Base-by-base conservation (phyloP, 2,329 filamentous ascomycete species). In the Metarhizium robertsii region DNA sequence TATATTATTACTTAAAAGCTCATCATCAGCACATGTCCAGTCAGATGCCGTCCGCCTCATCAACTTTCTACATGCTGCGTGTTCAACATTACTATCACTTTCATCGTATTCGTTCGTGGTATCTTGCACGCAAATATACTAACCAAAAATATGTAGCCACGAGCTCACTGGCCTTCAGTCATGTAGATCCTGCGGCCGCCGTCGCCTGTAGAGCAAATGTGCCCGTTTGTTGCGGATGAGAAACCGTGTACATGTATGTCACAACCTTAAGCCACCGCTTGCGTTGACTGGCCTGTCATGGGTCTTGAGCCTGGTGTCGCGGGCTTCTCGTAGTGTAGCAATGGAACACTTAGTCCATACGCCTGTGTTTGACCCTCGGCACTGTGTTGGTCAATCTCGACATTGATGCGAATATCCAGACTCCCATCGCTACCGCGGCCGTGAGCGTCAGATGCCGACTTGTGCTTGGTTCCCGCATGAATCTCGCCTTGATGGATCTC, bases 311-410 rank as follows among this genome's bases (percentile, higher is more conserved):
- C 52, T 6, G 62, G 58, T 38, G 62, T 64, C n/a, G 63, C 62
- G 4, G 65, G 60, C 38, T 62, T 58, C 25, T 58, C 61, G 61
- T 71, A 74, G 67, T 74, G 58, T 46, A 96, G 76, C 30, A 80
- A 75, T 13, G 94, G 94, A n/a, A 99, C 84, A 2, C 90, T 86
- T 50, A 99, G 75, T 10, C 92, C 87, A 66, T 99, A 99, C 14
- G 85, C 82, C 58, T 86, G 79, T 0, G 94, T 97, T 61, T 81
- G 83, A 42, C 94, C 94, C 40, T 88, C 78, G 2, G 84, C 83
- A 67, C 97, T 85, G 63, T 87, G 85, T 66, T 95, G 89, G 67
- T 92, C 85, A 59, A 92, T 84, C 72, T 99, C 94, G 60, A 96
- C 85, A 56, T 91, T 87, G 63, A 99, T 83, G 55, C 85, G 85